Evolutionary conservation across 2,329 filamentous ascomycete genomes (phyloP).

Genomic region (Ustulina deusta): DNA sequence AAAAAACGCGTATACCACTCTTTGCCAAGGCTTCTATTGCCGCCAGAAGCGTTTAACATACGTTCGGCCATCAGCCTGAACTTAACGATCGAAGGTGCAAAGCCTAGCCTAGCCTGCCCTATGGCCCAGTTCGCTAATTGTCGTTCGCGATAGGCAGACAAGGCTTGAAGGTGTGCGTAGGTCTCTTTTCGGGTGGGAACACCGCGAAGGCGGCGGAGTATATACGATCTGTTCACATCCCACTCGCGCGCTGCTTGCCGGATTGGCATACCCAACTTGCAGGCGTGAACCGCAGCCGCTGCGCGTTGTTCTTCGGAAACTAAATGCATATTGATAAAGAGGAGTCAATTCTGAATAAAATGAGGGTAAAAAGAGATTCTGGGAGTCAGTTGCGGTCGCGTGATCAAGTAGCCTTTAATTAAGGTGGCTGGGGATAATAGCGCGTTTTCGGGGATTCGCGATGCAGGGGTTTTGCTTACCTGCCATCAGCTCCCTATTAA

Average conservation of each 20-base stretch:
- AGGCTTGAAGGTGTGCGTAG: neutral
- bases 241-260: neutral
- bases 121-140: conserved; percentile 32
- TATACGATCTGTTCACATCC: neutral
- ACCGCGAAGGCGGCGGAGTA: neutral
- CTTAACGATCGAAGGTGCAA: conserved; percentile 5
- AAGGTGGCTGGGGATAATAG: no score
- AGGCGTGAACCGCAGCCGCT: neutral
- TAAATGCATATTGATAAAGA: neutral
- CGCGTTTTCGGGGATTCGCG: neutral
- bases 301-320: neutral
- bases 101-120: conserved; percentile 19
- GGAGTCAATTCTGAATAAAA: neutral
- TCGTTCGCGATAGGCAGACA: neutral
- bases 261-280: neutral
- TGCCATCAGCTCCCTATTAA: no score
- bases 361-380: neutral
- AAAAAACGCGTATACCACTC: conserved; percentile 15
- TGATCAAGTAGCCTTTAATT: neutral
- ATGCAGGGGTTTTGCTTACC: neutral
- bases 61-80: conserved; percentile 15
- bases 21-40: neutral
- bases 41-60: conserved; percentile 8
- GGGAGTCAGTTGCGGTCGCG: neutral
- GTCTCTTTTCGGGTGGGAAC: neutral